Conservation (phyloP, 2,329 filamentous ascomycete genomes). For the Fusarium redolens region DNA sequence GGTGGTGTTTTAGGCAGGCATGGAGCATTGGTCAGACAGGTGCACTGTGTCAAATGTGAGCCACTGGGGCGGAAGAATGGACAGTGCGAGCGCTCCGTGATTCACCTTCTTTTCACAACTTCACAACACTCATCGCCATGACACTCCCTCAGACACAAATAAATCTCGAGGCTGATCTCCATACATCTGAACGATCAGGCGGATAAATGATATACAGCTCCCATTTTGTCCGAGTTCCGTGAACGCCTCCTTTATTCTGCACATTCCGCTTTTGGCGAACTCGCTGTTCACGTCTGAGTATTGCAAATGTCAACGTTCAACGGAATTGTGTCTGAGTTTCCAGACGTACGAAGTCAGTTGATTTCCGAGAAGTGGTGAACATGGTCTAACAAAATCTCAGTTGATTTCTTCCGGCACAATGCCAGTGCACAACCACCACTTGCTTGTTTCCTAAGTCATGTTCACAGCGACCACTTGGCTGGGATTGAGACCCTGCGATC, state of each 20-base stretch:
- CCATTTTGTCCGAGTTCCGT: not conserved
- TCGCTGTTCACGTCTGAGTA: not conserved
- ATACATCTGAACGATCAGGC: conserved; percentile 2
- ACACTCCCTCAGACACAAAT: not conserved
- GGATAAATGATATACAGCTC: too few relatives aligned
- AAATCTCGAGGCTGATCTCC: conserved; percentile 36
- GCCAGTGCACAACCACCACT: conserved; percentile 69
- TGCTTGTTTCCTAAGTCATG: conserved; percentile 90
- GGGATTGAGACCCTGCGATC: conserved; percentile 81
- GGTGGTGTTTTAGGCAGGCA: not conserved
- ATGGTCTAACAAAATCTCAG: conserved; percentile 52
- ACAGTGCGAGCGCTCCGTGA: not conserved
- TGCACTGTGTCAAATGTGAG: not conserved
- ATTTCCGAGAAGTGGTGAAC: not conserved
- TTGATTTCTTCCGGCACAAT: conserved; percentile 82
- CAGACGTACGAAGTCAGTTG: conserved; percentile 73
- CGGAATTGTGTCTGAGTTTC: conserved; percentile 80
- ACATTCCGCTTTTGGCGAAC: not conserved
- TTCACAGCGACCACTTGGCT: conserved; percentile 88
- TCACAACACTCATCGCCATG: not conserved
- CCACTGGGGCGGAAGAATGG: not conserved
- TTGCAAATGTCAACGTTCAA: conserved; percentile 79
- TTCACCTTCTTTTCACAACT: not conserved
- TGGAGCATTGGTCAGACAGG: not conserved
- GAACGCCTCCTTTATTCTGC: not conserved